Conservation (phyloP, 2,329 filamentous ascomycete genomes). For the Ophiocordyceps camponoti-leonardi region DNA sequence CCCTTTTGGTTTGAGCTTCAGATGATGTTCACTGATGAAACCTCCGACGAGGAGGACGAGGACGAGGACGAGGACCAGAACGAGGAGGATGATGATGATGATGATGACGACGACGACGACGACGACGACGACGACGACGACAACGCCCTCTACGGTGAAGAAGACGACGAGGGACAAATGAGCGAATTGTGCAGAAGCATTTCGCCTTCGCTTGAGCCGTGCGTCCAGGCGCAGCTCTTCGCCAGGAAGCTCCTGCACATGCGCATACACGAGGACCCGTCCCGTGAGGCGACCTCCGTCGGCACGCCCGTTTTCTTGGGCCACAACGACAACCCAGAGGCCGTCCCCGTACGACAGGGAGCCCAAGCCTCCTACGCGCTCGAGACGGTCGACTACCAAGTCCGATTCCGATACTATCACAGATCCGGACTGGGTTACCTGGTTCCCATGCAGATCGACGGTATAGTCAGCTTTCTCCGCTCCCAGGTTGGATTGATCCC, state of each 20-base stretch:
- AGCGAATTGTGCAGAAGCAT: no score
- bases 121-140: no score
- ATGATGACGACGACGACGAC: not conserved
- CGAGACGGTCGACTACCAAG: conserved; percentile 12
- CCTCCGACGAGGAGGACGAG: conserved; percentile 2
- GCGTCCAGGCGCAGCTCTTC: conserved; percentile 11
- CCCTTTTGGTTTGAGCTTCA: conserved; percentile 20
- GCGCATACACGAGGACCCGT: conserved; percentile 6
- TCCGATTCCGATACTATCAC: conserved; percentile 14
- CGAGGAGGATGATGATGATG: not conserved
- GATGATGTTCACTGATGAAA: conserved; percentile 6
- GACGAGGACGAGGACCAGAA: conserved; percentile 2
- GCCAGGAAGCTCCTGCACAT: conserved; percentile 13
- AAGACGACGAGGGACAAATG: no score
- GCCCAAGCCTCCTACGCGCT: conserved; percentile 12
- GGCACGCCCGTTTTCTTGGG: conserved; percentile 24
- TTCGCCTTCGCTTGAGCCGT: conserved; percentile 1
- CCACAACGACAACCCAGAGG: conserved; percentile 21
- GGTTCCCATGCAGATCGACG: conserved; percentile 24
- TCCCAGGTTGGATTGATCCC: conserved; percentile 1
- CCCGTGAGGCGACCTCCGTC: conserved; percentile 2
- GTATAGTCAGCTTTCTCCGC: conserved; percentile 19
- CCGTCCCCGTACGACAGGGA: conserved; percentile 16
- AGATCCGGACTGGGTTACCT: conserved; percentile 29
- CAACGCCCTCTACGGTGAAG: no score